Percentiles rank a stretch among this genome's conserved stretches.
Conservation (phyloP, 164 flowering plant species). For the Aristolochia fimbriata region DNA sequence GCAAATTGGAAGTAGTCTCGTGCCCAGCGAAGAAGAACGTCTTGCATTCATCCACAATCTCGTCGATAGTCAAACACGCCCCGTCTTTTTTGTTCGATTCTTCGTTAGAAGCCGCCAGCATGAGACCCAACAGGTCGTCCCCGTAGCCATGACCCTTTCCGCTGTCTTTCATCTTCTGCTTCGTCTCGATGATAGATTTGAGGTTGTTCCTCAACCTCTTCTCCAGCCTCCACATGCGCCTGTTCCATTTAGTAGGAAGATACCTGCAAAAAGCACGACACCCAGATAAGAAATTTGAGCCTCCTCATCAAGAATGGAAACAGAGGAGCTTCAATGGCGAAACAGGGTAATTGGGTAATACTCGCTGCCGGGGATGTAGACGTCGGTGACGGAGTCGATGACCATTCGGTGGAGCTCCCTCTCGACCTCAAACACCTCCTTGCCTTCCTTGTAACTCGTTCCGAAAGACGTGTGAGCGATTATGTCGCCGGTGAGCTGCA, state of each 20-base stretch:
- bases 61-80: slow-evolving; percentile 14
- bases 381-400: slow-evolving; percentile 5
- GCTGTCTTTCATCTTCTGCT: not conserved
- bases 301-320: no score
- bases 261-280: slow-evolving; percentile 10
- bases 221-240: slow-evolving; percentile 20
- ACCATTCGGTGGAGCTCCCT: slow-evolving; percentile 14
- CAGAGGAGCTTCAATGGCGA: not conserved
- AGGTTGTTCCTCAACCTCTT: slow-evolving; percentile 15
- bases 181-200: slow-evolving; percentile 13
- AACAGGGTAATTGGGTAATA: not conserved
- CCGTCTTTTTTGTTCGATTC: not conserved
- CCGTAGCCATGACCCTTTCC: slow-evolving; percentile 3
- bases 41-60: slow-evolving; percentile 32
- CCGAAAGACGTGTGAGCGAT: slow-evolving; percentile 31
- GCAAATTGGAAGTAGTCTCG: slow-evolving; percentile 29
- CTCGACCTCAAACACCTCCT: slow-evolving; percentile 19
- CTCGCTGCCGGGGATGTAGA: slow-evolving; percentile 23
- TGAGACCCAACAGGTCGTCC: slow-evolving; percentile 21
- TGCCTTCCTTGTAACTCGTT: slow-evolving; percentile 21
- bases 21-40: slow-evolving; percentile 34
- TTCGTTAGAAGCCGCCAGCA: slow-evolving; percentile 12
- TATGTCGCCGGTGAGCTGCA: slow-evolving; percentile 20
- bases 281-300: not conserved
- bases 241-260: slow-evolving; percentile 20